Conservation (phyloP, 2,329 filamentous ascomycete genomes). For the Cladobotryum mycophilum region DNA sequence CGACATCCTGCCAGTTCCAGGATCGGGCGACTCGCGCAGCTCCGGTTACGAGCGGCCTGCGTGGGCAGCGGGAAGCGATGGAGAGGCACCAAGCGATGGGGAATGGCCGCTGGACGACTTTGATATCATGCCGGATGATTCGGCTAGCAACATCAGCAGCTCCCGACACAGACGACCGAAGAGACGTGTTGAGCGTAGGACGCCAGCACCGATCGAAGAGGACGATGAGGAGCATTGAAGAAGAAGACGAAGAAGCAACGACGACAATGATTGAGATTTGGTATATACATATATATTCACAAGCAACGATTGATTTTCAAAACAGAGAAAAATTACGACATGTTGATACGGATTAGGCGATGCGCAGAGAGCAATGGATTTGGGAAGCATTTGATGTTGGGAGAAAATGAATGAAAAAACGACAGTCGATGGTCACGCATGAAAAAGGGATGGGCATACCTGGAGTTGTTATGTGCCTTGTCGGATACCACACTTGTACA, state of each 20-base stretch:
- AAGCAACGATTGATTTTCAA: not conserved
- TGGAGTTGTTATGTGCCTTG: constrained; percentile 14
- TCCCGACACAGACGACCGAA: constrained; percentile 61
- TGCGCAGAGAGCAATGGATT: constrained; percentile 5
- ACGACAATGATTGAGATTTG: not conserved
- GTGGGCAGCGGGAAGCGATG: constrained; percentile 35
- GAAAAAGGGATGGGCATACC: constrained; percentile 4
- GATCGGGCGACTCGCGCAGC: constrained; percentile 40
- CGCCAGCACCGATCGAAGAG: constrained; percentile 67
- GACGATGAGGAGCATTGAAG: constrained; percentile 55
- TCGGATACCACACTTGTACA: constrained; percentile 23
- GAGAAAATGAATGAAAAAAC: constrained; percentile 6
- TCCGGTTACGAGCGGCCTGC: constrained; percentile 39
- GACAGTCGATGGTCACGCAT: not conserved
- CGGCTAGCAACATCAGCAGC: constrained; percentile 72
- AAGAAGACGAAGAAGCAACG: constrained; percentile 2
- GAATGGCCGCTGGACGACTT: constrained; percentile 52
- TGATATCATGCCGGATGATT: constrained; percentile 69
- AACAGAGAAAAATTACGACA: constrained; percentile 1
- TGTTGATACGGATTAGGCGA: constrained; percentile 8
- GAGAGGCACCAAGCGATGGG: constrained; percentile 48
- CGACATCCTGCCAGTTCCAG: constrained; percentile 45
- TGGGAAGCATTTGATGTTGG: constrained; percentile 13
- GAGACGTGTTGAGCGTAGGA: constrained; percentile 61
- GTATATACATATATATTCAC: not conserved